Conservation (phyloP, 176 grass and related monocot genomes). For the Cenchrus purpureus region DNA sequence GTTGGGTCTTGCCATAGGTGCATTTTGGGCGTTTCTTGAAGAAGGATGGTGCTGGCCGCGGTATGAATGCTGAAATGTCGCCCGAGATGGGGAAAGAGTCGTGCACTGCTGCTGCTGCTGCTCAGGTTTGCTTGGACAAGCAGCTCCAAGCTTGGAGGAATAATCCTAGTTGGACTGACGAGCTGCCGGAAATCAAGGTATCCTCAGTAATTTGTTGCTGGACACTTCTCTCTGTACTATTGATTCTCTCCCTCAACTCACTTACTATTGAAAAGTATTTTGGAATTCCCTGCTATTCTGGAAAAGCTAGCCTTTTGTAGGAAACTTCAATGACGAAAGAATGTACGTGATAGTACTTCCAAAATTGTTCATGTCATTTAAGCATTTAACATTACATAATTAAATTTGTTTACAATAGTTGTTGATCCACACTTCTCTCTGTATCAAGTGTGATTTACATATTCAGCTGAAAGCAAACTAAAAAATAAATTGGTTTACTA, state of each 20-base stretch:
- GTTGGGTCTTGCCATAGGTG: conserved; percentile 43
- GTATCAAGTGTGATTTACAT: not conserved
- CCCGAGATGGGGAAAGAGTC: conserved; percentile 28
- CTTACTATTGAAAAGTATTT: too few relatives aligned
- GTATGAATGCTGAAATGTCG: conserved; percentile 14
- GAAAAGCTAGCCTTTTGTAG: too few relatives aligned
- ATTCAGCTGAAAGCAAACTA: not conserved
- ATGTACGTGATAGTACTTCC: too few relatives aligned
- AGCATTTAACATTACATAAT: too few relatives aligned
- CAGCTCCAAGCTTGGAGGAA: conserved; percentile 77
- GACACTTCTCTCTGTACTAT: not conserved
- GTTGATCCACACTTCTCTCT: not conserved
- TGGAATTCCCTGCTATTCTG: too few relatives aligned
- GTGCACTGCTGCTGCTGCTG: conserved; percentile 17
- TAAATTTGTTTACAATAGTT: not conserved
- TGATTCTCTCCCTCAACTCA: not conserved
- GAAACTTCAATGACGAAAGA: too few relatives aligned
- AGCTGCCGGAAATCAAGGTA: conserved; percentile 76
- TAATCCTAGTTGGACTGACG: conserved; percentile 72
- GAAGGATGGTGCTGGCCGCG: conserved; percentile 29
- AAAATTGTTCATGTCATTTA: too few relatives aligned
- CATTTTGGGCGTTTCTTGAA: conserved; percentile 60
- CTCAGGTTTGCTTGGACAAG: conserved; percentile 60
- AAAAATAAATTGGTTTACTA: too few relatives aligned
- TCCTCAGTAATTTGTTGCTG: not conserved